A percentile compares a stretch with the other conserved stretches of the same genome.
Conservation (phyloP, 2,329 filamentous ascomycete genomes). For the Cladosporium sp. region DNA sequence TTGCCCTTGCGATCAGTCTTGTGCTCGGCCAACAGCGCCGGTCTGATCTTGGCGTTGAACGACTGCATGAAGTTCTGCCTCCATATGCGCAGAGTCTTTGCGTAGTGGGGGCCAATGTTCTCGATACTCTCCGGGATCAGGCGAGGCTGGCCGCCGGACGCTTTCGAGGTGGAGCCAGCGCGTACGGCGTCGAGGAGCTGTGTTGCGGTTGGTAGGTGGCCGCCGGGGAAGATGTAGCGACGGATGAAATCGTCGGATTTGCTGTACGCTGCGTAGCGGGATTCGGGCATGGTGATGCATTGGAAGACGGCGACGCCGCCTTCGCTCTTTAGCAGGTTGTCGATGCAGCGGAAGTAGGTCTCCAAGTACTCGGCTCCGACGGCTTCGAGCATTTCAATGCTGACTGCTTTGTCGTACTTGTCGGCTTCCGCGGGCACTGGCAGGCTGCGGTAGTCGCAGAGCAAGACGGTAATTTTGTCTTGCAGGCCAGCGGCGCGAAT, state of each 20-base stretch:
- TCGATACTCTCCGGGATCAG: constrained; percentile 67
- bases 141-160: constrained; percentile 24
- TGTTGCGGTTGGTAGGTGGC: constrained; percentile 67
- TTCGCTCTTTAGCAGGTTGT: constrained; percentile 64
- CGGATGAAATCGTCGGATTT: constrained; percentile 72
- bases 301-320: constrained; percentile 71
- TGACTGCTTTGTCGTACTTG: constrained; percentile 69
- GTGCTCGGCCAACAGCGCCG: constrained; percentile 61
- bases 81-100: constrained; percentile 69
- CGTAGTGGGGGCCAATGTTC: constrained; percentile 74
- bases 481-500: constrained; percentile 62
- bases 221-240: constrained; percentile 77
- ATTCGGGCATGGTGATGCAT: constrained; percentile 74
- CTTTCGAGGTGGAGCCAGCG: constrained; percentile 52
- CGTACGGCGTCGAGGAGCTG: constrained; percentile 66
- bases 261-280: constrained; percentile 64
- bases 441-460: constrained; percentile 69
- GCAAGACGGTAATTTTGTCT: constrained; percentile 62
- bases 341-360: constrained; percentile 66
- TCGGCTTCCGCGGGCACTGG: constrained; percentile 45
- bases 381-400: constrained; percentile 76
- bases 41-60: constrained; percentile 61
- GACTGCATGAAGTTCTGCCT: constrained; percentile 63
- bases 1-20: constrained; percentile 25
- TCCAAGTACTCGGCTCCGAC: constrained; percentile 68